These are phyloP conservation scores for Coemansia sp. DNA, from an alignment of 371 early-diverging fungal genomes.

Conservation along the genomic window DNA sequence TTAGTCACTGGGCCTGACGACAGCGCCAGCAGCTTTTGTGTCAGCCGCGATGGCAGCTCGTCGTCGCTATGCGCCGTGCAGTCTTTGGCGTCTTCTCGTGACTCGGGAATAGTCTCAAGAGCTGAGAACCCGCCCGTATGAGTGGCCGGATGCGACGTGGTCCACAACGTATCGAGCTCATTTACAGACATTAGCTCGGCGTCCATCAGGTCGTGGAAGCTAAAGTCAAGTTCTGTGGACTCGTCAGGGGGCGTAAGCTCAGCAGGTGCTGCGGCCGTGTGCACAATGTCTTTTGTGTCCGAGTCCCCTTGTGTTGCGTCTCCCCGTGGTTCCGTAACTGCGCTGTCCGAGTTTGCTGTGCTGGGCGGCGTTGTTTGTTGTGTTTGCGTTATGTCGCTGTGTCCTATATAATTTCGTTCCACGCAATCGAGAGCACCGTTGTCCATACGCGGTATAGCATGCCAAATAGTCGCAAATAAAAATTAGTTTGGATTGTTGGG, in stretches of 20 bases:
- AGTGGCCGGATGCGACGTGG: constrained; percentile 30
- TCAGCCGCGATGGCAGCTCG: constrained; percentile 27
- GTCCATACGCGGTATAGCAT: constrained; percentile 32
- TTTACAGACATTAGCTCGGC: constrained; percentile 52
- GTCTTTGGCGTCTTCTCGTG: background rate
- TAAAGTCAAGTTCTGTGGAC: constrained; percentile 24
- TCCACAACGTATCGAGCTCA: constrained; percentile 51
- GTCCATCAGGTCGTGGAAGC: constrained; percentile 51
- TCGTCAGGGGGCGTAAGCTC: background rate
- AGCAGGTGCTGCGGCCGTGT: background rate
- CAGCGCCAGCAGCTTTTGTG: constrained; percentile 37
- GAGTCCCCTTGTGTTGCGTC: too few relatives aligned
- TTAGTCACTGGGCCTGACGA: background rate
- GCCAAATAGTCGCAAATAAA: constrained; percentile 7
- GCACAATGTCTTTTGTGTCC: too few relatives aligned
- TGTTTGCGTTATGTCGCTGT: background rate
- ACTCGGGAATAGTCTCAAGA: constrained; percentile 34
- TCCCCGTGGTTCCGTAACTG: background rate
- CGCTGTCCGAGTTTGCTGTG: background rate
- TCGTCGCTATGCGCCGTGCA: background rate
- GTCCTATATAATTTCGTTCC: constrained; percentile 20
- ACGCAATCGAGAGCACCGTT: constrained; percentile 18
- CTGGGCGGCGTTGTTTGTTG: constrained; percentile 6
- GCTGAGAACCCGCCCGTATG: background rate
- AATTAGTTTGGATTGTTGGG: background rate